Percentiles rank a stretch among this genome's conserved stretches.
Evolutionary conservation across 2,329 filamentous ascomycete species (phyloP).

Genomic region (Colletotrichum sp.): DNA sequence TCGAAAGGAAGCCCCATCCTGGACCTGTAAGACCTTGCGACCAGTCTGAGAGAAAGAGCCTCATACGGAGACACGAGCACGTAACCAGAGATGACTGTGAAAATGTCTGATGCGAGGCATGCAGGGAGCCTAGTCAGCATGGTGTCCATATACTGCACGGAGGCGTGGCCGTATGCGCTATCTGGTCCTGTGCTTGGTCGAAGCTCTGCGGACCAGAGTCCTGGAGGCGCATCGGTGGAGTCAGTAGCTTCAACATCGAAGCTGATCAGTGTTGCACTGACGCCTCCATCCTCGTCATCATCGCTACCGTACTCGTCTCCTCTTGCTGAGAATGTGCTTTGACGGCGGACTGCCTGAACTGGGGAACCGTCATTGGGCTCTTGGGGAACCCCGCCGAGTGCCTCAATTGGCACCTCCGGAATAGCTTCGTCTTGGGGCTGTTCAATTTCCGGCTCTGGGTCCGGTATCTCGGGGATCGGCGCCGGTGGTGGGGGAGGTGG

Average conservation of each 20-base stretch:
- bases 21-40: conserved; percentile 47
- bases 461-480: conserved; percentile 4
- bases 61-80: conserved; percentile 53
- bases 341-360: conserved; percentile 41
- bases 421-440: neutral
- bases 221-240: conserved; percentile 53
- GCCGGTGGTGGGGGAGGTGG: conserved; percentile 24
- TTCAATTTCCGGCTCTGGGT: neutral
- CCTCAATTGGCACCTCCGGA: neutral
- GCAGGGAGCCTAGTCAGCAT: conserved; percentile 56
- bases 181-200: conserved; percentile 51
- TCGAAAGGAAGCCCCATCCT: conserved; percentile 40
- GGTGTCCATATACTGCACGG: conserved; percentile 49
- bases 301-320: conserved; percentile 60
- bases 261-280: conserved; percentile 63
- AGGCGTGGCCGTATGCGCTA: conserved; percentile 23
- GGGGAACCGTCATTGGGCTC: conserved; percentile 24
- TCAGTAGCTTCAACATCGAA: conserved; percentile 67
- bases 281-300: conserved; percentile 60
- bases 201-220: conserved; percentile 64
- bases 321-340: conserved; percentile 52
- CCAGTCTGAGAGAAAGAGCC: conserved; percentile 46
- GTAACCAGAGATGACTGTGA: conserved; percentile 48
- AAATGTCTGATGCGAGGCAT: conserved; percentile 49
- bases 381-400: neutral